Conservation (phyloP, 2,329 filamentous ascomycete genomes). For the Sporothrix protearum region DNA sequence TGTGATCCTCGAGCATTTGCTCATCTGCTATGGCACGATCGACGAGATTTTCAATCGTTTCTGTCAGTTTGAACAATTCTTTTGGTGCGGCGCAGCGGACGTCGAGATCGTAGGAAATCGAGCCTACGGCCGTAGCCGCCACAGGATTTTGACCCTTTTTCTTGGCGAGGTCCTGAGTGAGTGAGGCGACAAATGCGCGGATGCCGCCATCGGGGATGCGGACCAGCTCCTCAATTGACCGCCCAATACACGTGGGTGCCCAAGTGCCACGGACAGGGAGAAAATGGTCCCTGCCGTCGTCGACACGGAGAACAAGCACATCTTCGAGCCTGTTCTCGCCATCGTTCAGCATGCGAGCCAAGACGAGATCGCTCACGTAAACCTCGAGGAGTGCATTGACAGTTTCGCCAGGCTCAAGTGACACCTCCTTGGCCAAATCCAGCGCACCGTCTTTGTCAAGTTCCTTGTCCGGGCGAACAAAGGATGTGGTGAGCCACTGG, state of each 20-base stretch:
- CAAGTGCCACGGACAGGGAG: conserved; percentile 75
- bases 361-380: conserved; percentile 59
- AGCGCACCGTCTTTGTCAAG: conserved; percentile 34
- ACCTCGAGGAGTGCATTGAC: conserved; percentile 66
- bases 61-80: conserved; percentile 85
- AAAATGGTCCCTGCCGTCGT: conserved; percentile 85
- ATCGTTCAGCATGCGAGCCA: conserved; percentile 69
- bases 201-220: conserved; percentile 79
- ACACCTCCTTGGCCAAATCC: conserved; percentile 55
- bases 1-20: conserved; percentile 56
- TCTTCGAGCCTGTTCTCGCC: conserved; percentile 68
- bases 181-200: conserved; percentile 46
- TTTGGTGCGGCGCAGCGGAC: conserved; percentile 77
- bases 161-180: conserved; percentile 29
- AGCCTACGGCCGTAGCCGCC: conserved; percentile 32
- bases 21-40: conserved; percentile 59
- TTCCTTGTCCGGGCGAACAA: conserved; percentile 49
- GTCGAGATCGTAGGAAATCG: conserved; percentile 54
- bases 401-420: conserved; percentile 80
- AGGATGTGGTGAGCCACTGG: conserved; percentile 67
- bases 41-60: conserved; percentile 61
- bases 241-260: conserved; percentile 77
- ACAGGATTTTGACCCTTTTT: conserved; percentile 33
- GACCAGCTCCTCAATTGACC: conserved; percentile 84
- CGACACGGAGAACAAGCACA: conserved; percentile 79